Base-by-base conservation (phyloP, 192 early-diverging fungal species). In the Linnemannia schmuckeri region DNA sequence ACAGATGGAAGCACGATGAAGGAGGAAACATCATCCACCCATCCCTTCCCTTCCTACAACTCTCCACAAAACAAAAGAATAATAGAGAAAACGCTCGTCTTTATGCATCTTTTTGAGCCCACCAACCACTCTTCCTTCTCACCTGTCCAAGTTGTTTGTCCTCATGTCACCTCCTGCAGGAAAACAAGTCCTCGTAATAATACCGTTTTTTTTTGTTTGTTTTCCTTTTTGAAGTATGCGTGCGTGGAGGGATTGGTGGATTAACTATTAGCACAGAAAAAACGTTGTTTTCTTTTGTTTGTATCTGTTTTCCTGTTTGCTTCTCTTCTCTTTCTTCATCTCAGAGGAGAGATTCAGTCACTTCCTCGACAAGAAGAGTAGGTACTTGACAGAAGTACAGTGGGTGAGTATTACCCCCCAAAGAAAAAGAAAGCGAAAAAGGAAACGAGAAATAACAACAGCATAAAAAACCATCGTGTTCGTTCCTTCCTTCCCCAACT, bases 71-170 rank as follows among this genome's bases (percentile, higher is more conserved):
- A 52, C 49, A 52, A 52, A 52, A 18, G 49, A 52, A 22, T 3
- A 49, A 52, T 4, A 52, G 6, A 27, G 24, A 57, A 33, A 66
- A 27, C 30, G 61, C 61, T 66, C 12, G 61, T 15, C 27, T 4
- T 66, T 33, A 66, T 66, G 61, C 61, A 66, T 33, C 61, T 66
- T 66, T 66, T 66, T 66, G 61, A 66, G 61, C 61, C 61, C 61
- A 66, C 61, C 61, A 33, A 15, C 30, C 30, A 66, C 61, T 66
- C n/a, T 33, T 66, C 7, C 44, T 44, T 12, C 61, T 15, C 61
- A 33, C 61, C 12, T 66, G 61, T 33, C 61, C 27, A 9, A 15
- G 4, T 66, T 30, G 61, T 61, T 18, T 52, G 5, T 22, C 49
- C 49, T 61, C 55, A 66, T 66, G 61, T 66, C 13, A 33, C 61